Conservation (phyloP, 257 asterid species). For the Solanum virginianum region DNA sequence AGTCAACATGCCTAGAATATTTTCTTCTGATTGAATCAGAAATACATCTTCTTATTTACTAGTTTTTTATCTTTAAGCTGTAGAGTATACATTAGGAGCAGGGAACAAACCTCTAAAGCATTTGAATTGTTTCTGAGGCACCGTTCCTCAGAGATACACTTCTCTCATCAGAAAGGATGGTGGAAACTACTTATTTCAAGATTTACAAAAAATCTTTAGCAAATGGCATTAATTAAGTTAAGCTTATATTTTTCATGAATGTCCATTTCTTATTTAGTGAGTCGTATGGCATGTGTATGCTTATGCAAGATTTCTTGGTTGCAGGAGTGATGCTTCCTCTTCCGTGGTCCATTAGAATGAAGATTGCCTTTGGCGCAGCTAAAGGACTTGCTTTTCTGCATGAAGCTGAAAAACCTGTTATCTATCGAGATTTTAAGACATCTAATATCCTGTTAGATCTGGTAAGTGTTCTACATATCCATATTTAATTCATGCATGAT, state of each 20-base stretch:
- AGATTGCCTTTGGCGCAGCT: conserved; percentile 81
- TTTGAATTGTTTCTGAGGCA: background rate
- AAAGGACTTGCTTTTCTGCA: conserved; percentile 88
- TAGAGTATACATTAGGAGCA: background rate
- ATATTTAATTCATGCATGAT: background rate
- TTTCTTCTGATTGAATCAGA: background rate
- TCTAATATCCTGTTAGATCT: conserved; percentile 70
- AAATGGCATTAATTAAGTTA: background rate
- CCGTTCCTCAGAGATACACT: background rate
- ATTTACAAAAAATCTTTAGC: background rate
- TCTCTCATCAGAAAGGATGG: background rate
- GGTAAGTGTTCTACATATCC: conserved; percentile 20
- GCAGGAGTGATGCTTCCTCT: conserved; percentile 82
- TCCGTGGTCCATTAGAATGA: conserved; percentile 83
- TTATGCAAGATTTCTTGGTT: background rate
- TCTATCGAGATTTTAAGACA: conserved; percentile 86
- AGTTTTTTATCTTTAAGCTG: background rate
- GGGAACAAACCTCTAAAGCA: background rate
- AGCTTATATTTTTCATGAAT: background rate
- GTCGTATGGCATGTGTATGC: background rate
- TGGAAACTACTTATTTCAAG: background rate
- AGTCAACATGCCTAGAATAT: background rate
- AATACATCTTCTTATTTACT: background rate
- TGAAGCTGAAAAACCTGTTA: conserved; percentile 85
- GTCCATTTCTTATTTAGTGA: background rate